Base-by-base conservation (phyloP, 2,329 filamentous ascomycete genomes). In the Hypoxylon sp. region DNA sequence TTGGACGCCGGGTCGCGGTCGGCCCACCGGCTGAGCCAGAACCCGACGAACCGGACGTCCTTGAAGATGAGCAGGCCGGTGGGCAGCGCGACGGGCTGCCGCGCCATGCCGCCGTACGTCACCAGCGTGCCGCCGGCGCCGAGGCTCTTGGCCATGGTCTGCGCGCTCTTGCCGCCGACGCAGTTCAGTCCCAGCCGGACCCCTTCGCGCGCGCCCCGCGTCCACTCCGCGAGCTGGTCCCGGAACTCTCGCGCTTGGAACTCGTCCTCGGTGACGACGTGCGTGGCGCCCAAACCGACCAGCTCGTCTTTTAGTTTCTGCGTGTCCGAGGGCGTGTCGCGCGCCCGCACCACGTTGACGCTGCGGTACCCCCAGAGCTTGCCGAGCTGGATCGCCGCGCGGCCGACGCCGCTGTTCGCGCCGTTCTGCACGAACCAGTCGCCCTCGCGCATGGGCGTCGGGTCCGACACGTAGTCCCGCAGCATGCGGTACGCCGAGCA, bases 391-490 rank as follows among this genome's bases (percentile, higher is more conserved):
- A 97, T 94, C 7, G 91, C 93, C 2, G 92, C 89, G 27, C 94
- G 79, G 1, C 94, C 94, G 11, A 99, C 94, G 7, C 91, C 94
- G 30, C 86, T 91, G 73, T 99, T 99, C 27, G 93, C 94, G 5
- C 93, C 94, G 69, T 99, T 99, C 73, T 99, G 94, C 35, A 99
- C 86, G 68, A 97, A 90, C 92, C 93, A 99, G 48, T 95, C 88
- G 45, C 92, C 89, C n/a, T 84, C 82, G 46, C 75, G 75, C 37
- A 80, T 60, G 2, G 72, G 74, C 7, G 31, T 13, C 6, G 76
- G 69, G 43, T 74, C 71, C 51, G 76, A 75, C 43, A 73, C 84
- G 67, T 93, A 97, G 68, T 93, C 89, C 48, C 86, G 84, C 51
- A 99, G 80, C 86, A 99, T 95, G 45, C 92, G 84, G 74, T 96